A percentile compares a stretch with the other conserved stretches of the same genome.
Conservation (phyloP, 306 rosid species). For the Corylus heterophylla region DNA sequence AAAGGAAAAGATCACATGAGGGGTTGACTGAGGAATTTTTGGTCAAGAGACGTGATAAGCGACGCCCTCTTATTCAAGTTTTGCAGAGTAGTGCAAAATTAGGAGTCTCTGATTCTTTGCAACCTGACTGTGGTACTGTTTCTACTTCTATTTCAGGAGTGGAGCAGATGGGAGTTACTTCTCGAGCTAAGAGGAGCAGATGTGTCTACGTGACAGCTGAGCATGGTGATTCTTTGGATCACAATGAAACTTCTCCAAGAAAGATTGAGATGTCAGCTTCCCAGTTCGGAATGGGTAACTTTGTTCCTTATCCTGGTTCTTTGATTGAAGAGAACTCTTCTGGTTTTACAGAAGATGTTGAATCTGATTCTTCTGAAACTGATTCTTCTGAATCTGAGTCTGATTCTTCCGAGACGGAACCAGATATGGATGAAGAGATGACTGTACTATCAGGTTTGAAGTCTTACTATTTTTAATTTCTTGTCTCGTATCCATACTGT, state of each 20-base stretch:
- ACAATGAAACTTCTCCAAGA: slow-evolving; percentile 50
- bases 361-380: slow-evolving; percentile 69
- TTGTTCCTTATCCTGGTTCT: slow-evolving; percentile 42
- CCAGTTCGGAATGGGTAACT: slow-evolving; percentile 42
- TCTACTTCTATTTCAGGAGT: slow-evolving; percentile 55
- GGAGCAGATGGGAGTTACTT: slow-evolving; percentile 49
- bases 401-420: slow-evolving; percentile 86
- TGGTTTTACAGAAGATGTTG: slow-evolving; percentile 65
- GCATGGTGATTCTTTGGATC: slow-evolving; percentile 75
- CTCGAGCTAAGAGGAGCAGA: slow-evolving; percentile 75
- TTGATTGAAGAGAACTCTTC: slow-evolving; percentile 68
- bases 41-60: slow-evolving; percentile 27
- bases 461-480: slow-evolving; percentile 13
- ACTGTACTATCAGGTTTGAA: slow-evolving; percentile 69
- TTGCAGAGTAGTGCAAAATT: slow-evolving; percentile 35
- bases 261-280: slow-evolving; percentile 56
- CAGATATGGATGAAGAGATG: slow-evolving; percentile 67
- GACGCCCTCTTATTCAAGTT: slow-evolving; percentile 33
- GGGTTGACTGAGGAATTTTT: slow-evolving; percentile 31
- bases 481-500: not conserved
- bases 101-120: slow-evolving; percentile 28
- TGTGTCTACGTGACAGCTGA: slow-evolving; percentile 61
- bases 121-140: slow-evolving; percentile 38
- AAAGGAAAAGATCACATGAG: slow-evolving; percentile 37
- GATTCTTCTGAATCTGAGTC: slow-evolving; percentile 55